These are phyloP conservation scores for Mycena maculata DNA, from an alignment of 768 basidiomycete species.

Conservation along the genomic window DNA sequence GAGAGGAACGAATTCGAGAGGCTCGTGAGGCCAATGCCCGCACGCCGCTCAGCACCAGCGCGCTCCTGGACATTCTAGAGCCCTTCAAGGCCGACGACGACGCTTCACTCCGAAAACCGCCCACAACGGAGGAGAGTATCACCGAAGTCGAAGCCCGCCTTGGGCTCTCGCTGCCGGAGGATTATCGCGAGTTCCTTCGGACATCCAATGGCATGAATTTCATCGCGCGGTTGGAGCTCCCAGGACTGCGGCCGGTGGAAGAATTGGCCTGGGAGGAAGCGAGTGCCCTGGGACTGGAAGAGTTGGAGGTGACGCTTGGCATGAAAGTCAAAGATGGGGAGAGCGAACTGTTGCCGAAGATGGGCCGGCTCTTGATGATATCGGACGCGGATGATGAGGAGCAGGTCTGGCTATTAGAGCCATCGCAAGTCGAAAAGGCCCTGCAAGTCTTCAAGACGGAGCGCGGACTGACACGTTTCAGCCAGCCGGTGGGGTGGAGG, in stretches of 20 bases:
- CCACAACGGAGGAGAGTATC: background rate
- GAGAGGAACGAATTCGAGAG: background rate
- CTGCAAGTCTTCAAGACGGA: background rate
- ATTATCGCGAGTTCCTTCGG: background rate
- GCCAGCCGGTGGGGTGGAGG: conserved; percentile 6
- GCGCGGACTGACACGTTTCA: background rate
- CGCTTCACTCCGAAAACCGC: background rate
- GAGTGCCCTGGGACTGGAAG: background rate
- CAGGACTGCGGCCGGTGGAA: background rate
- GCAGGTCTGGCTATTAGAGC: conserved; percentile 6
- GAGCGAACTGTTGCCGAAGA: background rate
- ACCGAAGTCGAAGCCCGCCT: background rate
- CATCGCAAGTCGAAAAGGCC: background rate
- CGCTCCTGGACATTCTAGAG: background rate
- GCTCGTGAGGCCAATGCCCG: background rate
- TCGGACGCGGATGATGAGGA: conserved; percentile 8
- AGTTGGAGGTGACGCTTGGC: conserved; percentile 1
- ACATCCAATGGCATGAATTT: conserved; percentile 7
- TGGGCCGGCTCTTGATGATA: conserved; percentile 12
- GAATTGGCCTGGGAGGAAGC: conserved; percentile 3
- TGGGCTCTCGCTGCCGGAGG: background rate
- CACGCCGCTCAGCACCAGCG: background rate
- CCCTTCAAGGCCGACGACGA: conserved; percentile 1
- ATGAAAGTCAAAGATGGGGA: background rate
- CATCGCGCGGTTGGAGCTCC: background rate